Evolutionary conservation across 352 stramenopile species (phyloP).

Genomic region (Poterioochromonas sp.): DNA sequence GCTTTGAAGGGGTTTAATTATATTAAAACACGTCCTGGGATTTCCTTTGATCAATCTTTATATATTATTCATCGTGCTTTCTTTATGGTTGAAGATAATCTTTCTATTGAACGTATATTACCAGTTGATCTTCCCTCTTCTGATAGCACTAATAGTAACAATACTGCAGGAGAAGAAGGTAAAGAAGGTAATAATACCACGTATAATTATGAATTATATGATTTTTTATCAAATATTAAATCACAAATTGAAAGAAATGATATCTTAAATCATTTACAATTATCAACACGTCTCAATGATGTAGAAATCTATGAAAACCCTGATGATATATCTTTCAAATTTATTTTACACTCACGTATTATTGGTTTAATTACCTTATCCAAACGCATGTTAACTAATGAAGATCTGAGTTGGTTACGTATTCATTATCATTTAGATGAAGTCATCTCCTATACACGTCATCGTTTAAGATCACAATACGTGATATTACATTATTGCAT

Average conservation of each 20-base stretch:
- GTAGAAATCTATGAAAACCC: constrained; percentile 58
- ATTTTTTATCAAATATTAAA: not conserved
- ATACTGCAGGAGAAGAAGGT: too few relatives aligned
- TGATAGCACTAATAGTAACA: too few relatives aligned
- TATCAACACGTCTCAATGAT: constrained; percentile 44
- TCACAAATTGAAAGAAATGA: not conserved
- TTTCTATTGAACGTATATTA: not conserved
- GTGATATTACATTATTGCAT: constrained; percentile 56
- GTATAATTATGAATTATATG: too few relatives aligned
- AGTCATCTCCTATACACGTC: constrained; percentile 51
- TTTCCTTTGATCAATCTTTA: constrained; percentile 44
- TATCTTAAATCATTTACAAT: not conserved
- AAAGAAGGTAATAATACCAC: too few relatives aligned
- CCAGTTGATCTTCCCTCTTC: not conserved
- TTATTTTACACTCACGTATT: constrained; percentile 43
- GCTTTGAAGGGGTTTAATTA: constrained; percentile 40
- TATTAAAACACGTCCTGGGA: constrained; percentile 16
- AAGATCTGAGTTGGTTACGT: constrained; percentile 35
- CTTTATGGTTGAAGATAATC: constrained; percentile 17
- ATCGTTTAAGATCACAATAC: constrained; percentile 57
- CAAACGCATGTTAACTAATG: not conserved
- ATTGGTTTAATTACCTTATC: not conserved
- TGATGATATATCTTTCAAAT: constrained; percentile 52
- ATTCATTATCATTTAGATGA: constrained; percentile 48
- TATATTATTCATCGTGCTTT: constrained; percentile 46